Percentiles rank a stretch among this genome's conserved stretches.
phyloP scores from a whole-genome alignment of 345 rosid species.

The Cardiospermum halicacabum region DNA sequence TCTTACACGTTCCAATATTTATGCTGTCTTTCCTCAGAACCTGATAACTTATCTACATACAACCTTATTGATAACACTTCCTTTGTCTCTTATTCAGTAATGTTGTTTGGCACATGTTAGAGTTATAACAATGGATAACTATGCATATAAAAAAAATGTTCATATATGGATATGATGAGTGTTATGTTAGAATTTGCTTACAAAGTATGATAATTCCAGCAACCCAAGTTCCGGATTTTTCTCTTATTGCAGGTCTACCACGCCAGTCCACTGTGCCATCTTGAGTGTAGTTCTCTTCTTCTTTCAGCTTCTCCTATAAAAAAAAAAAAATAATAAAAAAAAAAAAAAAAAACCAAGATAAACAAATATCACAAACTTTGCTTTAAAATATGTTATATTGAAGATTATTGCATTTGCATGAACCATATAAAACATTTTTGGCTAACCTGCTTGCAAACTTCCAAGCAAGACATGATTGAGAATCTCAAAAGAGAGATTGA shows the following conservation, averaged over 20 bases:
- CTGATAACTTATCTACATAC: conserved; percentile 20
- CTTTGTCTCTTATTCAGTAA: too few relatives aligned
- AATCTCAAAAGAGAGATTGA: conserved; percentile 2
- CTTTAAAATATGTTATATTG: too few relatives aligned
- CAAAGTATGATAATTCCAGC: conserved; percentile 79
- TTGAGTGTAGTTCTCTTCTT: conserved; percentile 45
- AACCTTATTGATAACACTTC: too few relatives aligned
- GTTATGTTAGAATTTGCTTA: too few relatives aligned
- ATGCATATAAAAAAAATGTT: too few relatives aligned
- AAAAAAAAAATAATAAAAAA: background rate
- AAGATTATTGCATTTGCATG: conserved; percentile 4
- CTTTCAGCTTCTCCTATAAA: conserved; percentile 35
- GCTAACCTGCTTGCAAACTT: conserved; percentile 52
- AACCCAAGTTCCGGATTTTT: conserved; percentile 66
- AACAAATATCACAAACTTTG: too few relatives aligned
- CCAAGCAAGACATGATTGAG: conserved; percentile 53
- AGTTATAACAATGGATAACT: too few relatives aligned
- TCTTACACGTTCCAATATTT: conserved; percentile 11
- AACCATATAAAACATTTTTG: background rate
- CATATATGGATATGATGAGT: too few relatives aligned
- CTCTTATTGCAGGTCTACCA: conserved; percentile 63
- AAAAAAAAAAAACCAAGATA: too few relatives aligned
- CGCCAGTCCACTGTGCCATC: conserved; percentile 76
- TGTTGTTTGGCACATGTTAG: too few relatives aligned
- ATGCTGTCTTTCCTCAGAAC: background rate